phyloP scores from a whole-genome alignment of 2,329 filamentous ascomycete genomes.

The Massarina eburnea region DNA sequence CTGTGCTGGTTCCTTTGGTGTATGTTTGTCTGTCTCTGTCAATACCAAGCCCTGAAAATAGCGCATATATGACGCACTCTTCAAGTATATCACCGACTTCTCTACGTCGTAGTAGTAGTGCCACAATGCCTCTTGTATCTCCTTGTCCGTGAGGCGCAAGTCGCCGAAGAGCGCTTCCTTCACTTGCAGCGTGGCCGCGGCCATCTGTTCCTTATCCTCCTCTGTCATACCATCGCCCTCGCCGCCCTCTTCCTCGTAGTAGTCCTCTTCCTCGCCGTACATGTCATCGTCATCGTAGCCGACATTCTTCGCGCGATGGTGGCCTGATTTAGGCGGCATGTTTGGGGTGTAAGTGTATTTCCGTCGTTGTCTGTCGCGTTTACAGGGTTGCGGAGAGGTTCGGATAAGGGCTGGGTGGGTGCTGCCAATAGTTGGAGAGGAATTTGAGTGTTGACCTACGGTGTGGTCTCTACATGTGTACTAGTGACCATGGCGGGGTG shows the following conservation, averaged over 20 bases:
- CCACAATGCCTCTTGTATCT: conserved; percentile 90
- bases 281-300: conserved; percentile 55
- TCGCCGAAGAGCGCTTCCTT: conserved; percentile 65
- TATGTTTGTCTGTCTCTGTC: conserved; percentile 26
- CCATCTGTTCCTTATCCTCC: conserved; percentile 56
- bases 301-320: conserved; percentile 50
- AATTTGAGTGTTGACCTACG: background rate
- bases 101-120: conserved; percentile 94
- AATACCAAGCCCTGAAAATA: background rate
- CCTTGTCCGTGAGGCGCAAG: conserved; percentile 63
- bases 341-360: background rate
- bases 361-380: background rate
- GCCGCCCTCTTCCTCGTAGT: conserved; percentile 44
- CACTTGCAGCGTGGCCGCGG: conserved; percentile 67
- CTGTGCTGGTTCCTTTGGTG: conserved; percentile 24
- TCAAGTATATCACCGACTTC: conserved; percentile 80
- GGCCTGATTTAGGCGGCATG: conserved; percentile 42
- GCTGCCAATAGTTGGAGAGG: background rate
- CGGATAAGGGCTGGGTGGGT: background rate
- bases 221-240: conserved; percentile 30
- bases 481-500: conserved; percentile 4
- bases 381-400: background rate
- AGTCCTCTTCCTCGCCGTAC: conserved; percentile 55
- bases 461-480: background rate
- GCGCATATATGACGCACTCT: conserved; percentile 56